A percentile compares a stretch with the other conserved stretches of the same genome.
phyloP scores from a whole-genome alignment of 2,329 filamentous ascomycete species.

The Diplodia mutila region DNA sequence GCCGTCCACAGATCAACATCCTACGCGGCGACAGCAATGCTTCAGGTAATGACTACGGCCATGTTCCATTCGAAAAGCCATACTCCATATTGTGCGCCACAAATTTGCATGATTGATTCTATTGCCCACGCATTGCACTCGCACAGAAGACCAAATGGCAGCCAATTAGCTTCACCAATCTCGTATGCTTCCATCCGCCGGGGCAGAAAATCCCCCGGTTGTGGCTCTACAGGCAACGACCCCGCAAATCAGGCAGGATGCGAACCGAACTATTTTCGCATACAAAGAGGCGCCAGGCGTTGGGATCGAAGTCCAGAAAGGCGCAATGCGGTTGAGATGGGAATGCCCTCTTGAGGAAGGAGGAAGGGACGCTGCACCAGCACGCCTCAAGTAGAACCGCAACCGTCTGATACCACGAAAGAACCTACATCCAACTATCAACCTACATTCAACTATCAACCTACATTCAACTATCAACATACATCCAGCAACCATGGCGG shows the following conservation, averaged over 20 bases:
- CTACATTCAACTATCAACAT: no score
- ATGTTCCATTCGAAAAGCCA: no score
- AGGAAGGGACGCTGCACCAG: neutral
- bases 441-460: no score
- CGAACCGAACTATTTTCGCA: neutral
- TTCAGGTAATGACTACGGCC: no score
- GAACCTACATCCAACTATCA: no score
- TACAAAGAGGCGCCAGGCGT: neutral
- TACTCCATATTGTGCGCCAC: no score
- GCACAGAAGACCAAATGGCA: neutral
- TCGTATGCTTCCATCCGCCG: neutral
- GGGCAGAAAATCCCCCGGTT: neutral
- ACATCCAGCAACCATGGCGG: neutral
- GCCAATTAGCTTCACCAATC: neutral
- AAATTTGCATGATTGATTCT: no score
- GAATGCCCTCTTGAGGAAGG: neutral
- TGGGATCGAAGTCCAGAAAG: neutral
- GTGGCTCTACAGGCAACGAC: neutral
- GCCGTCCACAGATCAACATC: no score
- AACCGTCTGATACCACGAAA: neutral
- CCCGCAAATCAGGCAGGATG: neutral
- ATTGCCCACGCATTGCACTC: no score
- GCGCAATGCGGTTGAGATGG: neutral
- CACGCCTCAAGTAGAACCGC: neutral
- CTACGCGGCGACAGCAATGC: no score